These are phyloP conservation scores for Aphanomyces stellatus DNA, from an alignment of 352 stramenopile species.

Conservation along the genomic window DNA sequence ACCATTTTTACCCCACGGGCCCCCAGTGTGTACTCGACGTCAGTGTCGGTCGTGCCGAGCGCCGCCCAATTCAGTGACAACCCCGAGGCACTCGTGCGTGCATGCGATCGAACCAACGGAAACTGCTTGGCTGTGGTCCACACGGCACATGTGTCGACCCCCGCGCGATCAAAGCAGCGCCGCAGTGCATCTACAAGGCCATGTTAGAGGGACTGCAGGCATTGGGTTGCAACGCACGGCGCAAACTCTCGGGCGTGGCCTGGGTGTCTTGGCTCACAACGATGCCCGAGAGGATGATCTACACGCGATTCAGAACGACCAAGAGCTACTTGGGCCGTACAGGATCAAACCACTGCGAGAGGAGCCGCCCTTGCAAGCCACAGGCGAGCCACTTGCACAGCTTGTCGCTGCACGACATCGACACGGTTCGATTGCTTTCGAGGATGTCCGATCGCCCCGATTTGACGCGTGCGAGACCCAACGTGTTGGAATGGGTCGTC, in stretches of 20 bases:
- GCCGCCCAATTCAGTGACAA: conserved; percentile 1
- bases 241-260: neutral
- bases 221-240: neutral
- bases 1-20: conserved; percentile 14
- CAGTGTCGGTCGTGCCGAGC: neutral
- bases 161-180: neutral
- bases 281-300: neutral
- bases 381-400: conserved; percentile 77
- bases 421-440: conserved; percentile 72
- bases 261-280: neutral
- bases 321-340: conserved; percentile 13
- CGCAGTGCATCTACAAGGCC: neutral
- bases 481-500: neutral
- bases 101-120: neutral
- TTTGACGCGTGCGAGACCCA: conserved; percentile 78
- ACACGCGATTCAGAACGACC: neutral
- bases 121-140: neutral
- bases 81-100: conserved; percentile 1
- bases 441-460: conserved; percentile 88
- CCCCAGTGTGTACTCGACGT: conserved; percentile 5
- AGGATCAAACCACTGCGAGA: conserved; percentile 58
- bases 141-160: neutral
- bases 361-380: conserved; percentile 72
- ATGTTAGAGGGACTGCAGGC: neutral
- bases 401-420: conserved; percentile 93